phyloP scores from a whole-genome alignment of 2,329 filamentous ascomycete genomes.

The Penicillium digitatum region DNA sequence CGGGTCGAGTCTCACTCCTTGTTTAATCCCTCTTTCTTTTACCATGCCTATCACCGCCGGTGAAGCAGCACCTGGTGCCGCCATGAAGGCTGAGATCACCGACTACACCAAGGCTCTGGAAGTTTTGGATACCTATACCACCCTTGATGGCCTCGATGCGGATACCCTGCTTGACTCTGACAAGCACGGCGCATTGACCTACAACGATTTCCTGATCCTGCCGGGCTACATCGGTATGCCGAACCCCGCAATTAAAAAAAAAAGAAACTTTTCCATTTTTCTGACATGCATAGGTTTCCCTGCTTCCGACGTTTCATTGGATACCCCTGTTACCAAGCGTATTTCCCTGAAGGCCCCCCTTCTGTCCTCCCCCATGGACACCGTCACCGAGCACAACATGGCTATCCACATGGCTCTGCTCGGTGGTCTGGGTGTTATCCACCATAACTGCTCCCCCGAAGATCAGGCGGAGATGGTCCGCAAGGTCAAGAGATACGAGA shows the following conservation, averaged over 20 bases:
- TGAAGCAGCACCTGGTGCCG: conserved; percentile 48
- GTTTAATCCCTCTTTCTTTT: conserved; percentile 30
- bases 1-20: conserved; percentile 23
- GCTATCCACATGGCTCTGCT: conserved; percentile 76
- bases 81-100: conserved; percentile 55
- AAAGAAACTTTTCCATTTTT: neutral
- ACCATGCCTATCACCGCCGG: conserved; percentile 69
- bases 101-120: conserved; percentile 74
- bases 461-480: conserved; percentile 98
- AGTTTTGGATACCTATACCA: conserved; percentile 72
- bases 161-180: conserved; percentile 84
- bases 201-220: conserved; percentile 96
- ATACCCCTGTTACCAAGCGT: conserved; percentile 89
- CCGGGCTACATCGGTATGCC: conserved; percentile 84
- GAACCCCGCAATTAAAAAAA: conserved; percentile 2
- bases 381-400: conserved; percentile 99
- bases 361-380: conserved; percentile 98
- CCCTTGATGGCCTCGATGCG: conserved; percentile 80
- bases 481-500: conserved; percentile 99
- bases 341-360: conserved; percentile 96
- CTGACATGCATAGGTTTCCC: conserved; percentile 63
- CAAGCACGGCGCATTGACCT: conserved; percentile 89
- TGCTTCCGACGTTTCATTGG: conserved; percentile 80
- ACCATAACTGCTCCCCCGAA: conserved; percentile 98
- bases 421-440: conserved; percentile 71